phyloP scores from a whole-genome alignment of 1,284 basidiomycete genomes.

The Singerocomus inundabilis region DNA sequence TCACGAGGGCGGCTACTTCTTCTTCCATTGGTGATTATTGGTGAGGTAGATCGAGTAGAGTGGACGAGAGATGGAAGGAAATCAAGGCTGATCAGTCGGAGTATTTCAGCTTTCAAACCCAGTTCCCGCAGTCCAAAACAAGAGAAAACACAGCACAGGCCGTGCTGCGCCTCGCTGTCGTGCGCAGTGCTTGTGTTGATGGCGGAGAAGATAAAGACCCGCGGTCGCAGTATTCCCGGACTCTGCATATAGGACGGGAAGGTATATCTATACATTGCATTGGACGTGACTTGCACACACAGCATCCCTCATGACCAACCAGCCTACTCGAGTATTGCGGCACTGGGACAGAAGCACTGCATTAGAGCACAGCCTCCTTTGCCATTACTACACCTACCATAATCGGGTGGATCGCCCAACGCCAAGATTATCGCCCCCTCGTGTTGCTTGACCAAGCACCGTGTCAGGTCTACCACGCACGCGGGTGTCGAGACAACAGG shows the following conservation, averaged over 20 bases:
- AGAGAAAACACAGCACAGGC: constrained; percentile 15
- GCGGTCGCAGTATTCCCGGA: background rate
- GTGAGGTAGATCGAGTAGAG: constrained; percentile 19
- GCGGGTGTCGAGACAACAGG: too few relatives aligned
- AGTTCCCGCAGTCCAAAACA: constrained; percentile 21
- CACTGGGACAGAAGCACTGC: too few relatives aligned
- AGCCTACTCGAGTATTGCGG: too few relatives aligned
- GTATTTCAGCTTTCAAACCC: constrained; percentile 25
- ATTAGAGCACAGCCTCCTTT: constrained; percentile 1
- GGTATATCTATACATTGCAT: too few relatives aligned
- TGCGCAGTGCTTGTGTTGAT: background rate
- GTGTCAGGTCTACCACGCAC: background rate
- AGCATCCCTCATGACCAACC: too few relatives aligned
- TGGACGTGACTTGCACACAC: background rate
- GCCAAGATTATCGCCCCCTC: too few relatives aligned
- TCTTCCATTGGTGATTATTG: constrained; percentile 39
- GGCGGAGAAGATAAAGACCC: background rate
- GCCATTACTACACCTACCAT: constrained; percentile 14
- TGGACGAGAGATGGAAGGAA: constrained; percentile 16
- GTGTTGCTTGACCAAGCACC: background rate
- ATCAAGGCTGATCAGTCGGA: constrained; percentile 22
- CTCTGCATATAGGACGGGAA: background rate
- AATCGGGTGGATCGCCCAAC: constrained; percentile 12
- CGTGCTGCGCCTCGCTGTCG: background rate
- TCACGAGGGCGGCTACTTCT: constrained; percentile 45